Evolutionary conservation across 1,139 yeast genomes (phyloP), one percentile per base, ranked within the genome.

Genomic region (Debaryomycetaceae sp.): DNA sequence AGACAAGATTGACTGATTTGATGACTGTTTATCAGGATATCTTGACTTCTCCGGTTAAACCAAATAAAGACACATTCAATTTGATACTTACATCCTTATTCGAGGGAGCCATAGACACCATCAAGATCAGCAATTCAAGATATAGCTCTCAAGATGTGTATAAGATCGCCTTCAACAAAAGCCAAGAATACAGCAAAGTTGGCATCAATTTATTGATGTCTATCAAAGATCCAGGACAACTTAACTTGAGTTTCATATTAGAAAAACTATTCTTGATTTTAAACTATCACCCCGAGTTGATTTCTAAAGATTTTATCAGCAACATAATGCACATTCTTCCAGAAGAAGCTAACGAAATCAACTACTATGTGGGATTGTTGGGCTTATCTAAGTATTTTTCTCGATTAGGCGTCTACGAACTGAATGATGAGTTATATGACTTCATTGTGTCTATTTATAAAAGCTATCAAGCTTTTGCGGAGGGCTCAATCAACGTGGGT

Each of bases 1-100:
- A 74, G 50, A 52, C 58, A 23, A 65, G 65, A 54, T 68, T 85
- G 55, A 84, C 87, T 4, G 79, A 75, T 44, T 59, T 85, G 48
- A 65, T 85, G 49, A 83, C 82, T 13, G 80, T 84, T 36, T 85
- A 85, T 58, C 87, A 85, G 44, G 90, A 84, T 55, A 64, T 84
- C 54, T 68, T 85, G 24, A 47, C 50, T 13, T 41, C 50, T 9
- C 41, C 49, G 1, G 49, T 81, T 36, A 82, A 79, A 54, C 93
- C 93, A 20, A 70, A 75, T 36, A 54, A 58, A 36, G 68, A 68
- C 30, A 83, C 87, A 5, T 85, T 76, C 59, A 68, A 76, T 50
- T 57, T 76, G 1, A 78, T 84, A 5, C 65, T 85, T 34, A 62
- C 64, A 24, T 73, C 77, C 22, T 66, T 85, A 33, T 66, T 83